Conservation (phyloP, 2,329 filamentous ascomycete genomes). For the Bipolaris victoriae region DNA sequence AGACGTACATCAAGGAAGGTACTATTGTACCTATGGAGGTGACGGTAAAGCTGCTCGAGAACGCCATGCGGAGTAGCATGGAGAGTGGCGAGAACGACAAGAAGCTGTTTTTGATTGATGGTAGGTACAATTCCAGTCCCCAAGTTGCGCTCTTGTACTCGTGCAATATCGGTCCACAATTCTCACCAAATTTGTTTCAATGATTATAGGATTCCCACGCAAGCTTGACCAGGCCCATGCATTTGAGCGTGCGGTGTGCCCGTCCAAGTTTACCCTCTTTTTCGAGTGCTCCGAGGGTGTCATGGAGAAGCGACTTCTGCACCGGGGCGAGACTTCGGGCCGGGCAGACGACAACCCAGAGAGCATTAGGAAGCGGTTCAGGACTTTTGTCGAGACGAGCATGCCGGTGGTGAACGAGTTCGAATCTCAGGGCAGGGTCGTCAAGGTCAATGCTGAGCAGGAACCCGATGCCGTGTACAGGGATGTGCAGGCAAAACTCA, state of each 20-base stretch:
- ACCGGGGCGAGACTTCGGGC: constrained; percentile 91
- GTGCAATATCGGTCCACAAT: background rate
- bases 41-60: constrained; percentile 90
- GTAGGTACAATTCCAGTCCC: constrained; percentile 29
- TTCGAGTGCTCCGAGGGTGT: constrained; percentile 90
- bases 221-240: constrained; percentile 96
- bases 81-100: constrained; percentile 56
- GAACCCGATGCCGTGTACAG: constrained; percentile 69
- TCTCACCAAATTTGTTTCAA: background rate
- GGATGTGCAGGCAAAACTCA: constrained; percentile 52
- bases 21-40: constrained; percentile 99
- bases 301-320: constrained; percentile 82
- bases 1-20: constrained; percentile 90
- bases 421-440: constrained; percentile 75
- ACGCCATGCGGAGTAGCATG: constrained; percentile 81
- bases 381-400: constrained; percentile 90
- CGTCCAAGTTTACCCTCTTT: constrained; percentile 85
- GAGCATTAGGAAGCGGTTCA: constrained; percentile 95
- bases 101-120: constrained; percentile 76
- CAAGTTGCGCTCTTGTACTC: background rate
- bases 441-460: constrained; percentile 77
- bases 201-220: constrained; percentile 75
- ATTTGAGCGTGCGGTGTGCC: constrained; percentile 89
- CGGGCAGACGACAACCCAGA: constrained; percentile 92
- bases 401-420: constrained; percentile 96